These are phyloP conservation scores for Penicillium alfredii DNA, from an alignment of 495 filamentous ascomycete species.

Conservation along the genomic window DNA sequence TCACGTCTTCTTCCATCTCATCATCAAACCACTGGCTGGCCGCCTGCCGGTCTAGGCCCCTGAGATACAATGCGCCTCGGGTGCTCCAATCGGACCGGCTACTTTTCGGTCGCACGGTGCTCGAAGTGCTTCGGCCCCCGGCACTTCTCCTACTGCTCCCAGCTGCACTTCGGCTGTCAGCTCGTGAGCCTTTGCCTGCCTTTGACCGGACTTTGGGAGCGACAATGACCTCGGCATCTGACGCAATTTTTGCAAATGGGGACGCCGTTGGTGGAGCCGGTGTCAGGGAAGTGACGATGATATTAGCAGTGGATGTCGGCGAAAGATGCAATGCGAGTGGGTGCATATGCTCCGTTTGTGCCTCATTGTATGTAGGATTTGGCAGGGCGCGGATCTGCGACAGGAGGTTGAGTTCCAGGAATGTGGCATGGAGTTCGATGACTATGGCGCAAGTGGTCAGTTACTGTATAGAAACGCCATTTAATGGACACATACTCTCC, in stretches of 20 bases:
- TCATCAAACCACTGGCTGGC: constrained; percentile 70
- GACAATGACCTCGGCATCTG: constrained; percentile 93
- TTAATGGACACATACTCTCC: constrained; percentile 62
- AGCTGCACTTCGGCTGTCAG: constrained; percentile 65
- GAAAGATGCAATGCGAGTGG: constrained; percentile 89
- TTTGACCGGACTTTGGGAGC: constrained; percentile 79
- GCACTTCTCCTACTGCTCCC: constrained; percentile 62
- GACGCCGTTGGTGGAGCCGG: constrained; percentile 63
- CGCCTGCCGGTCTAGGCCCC: constrained; percentile 64
- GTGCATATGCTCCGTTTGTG: constrained; percentile 52
- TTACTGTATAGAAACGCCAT: not conserved
- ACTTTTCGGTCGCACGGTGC: constrained; percentile 58
- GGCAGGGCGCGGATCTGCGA: constrained; percentile 90
- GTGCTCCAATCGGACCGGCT: constrained; percentile 51
- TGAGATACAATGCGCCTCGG: constrained; percentile 62
- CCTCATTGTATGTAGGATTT: constrained; percentile 62
- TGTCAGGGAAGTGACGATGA: constrained; percentile 71
- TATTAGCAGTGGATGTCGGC: constrained; percentile 90
- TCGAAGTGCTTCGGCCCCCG: constrained; percentile 64
- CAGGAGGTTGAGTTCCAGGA: constrained; percentile 87
- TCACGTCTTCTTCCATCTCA: constrained; percentile 37
- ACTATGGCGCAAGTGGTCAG: constrained; percentile 40
- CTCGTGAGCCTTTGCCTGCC: constrained; percentile 45
- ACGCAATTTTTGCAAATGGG: constrained; percentile 83
- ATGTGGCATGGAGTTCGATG: constrained; percentile 92